A percentile compares a stretch with the other conserved stretches of the same genome.
phyloP scores from a whole-genome alignment of 2,329 filamentous ascomycete species.

The Trichoderma polysporum region DNA sequence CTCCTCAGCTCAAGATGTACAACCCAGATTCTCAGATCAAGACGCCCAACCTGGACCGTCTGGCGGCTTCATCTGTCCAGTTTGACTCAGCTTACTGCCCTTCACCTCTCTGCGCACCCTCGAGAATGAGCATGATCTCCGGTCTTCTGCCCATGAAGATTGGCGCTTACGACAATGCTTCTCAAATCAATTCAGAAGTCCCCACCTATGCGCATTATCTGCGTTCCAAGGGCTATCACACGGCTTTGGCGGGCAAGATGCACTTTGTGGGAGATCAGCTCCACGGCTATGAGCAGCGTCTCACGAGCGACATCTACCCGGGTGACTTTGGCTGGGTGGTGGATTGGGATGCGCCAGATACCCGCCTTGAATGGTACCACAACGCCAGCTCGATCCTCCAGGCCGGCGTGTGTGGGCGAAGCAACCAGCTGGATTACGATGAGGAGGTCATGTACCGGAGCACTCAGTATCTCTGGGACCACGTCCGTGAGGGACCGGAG shows the following conservation, averaged over 20 bases:
- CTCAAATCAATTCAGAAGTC: conserved; percentile 77
- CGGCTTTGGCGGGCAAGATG: conserved; percentile 92
- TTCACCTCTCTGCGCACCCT: conserved; percentile 87
- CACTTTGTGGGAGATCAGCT: conserved; percentile 95
- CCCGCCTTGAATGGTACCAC: conserved; percentile 90
- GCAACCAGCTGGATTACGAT: conserved; percentile 94
- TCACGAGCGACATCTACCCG: conserved; percentile 95
- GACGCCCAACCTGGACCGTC: conserved; percentile 82
- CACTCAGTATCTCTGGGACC: conserved; percentile 85
- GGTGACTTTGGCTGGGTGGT: conserved; percentile 93
- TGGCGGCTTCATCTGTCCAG: conserved; percentile 79
- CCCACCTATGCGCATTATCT: conserved; percentile 94
- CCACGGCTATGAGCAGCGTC: conserved; percentile 86
- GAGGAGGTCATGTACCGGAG: conserved; percentile 94
- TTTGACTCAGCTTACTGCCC: conserved; percentile 96
- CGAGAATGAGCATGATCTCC: conserved; percentile 91
- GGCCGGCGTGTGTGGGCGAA: conserved; percentile 82
- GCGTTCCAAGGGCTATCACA: conserved; percentile 81
- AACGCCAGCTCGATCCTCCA: conserved; percentile 92
- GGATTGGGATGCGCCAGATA: conserved; percentile 89
- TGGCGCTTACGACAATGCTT: conserved; percentile 87
- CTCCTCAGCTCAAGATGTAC: conserved; percentile 88
- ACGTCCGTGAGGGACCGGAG: conserved; percentile 74
- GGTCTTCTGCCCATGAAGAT: conserved; percentile 91
- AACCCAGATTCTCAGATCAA: conserved; percentile 86